phyloP scores from a whole-genome alignment of 2,329 filamentous ascomycete species.

The Samsoniella hepiali region DNA sequence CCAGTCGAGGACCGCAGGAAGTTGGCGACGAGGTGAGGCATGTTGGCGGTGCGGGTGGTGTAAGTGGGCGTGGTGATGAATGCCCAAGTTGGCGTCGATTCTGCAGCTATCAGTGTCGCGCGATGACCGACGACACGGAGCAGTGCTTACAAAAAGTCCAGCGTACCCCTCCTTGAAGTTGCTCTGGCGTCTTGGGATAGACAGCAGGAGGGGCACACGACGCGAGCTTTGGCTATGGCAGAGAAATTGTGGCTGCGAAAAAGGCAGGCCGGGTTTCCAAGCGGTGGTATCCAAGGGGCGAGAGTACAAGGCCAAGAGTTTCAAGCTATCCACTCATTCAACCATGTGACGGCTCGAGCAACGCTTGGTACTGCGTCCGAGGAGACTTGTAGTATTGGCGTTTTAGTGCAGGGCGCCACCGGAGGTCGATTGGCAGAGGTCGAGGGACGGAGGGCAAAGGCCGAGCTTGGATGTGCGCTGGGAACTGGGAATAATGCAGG shows the following conservation, averaged over 20 bases:
- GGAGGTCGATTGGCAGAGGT: conserved; percentile 1
- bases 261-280: not conserved
- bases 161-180: conserved; percentile 15
- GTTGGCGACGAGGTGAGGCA: conserved; percentile 57
- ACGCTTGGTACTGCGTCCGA: not conserved
- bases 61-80: not conserved
- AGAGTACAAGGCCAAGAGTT: not conserved
- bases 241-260: conserved; percentile 8
- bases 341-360: not conserved
- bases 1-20: conserved; percentile 57
- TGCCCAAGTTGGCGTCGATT: not conserved
- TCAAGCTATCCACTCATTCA: not conserved
- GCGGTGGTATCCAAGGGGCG: not conserved
- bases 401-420: conserved; percentile 2
- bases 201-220: conserved; percentile 17
- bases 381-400: not conserved
- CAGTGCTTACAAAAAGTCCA: not conserved
- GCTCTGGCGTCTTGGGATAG: conserved; percentile 6
- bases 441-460: not conserved
- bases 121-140: not conserved
- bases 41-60: conserved; percentile 30
- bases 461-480: not conserved
- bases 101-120: not conserved
- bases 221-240: not conserved
- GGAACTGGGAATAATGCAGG: not conserved